These are phyloP conservation scores for Cladophialophora psammophila DNA, from an alignment of 2,329 filamentous ascomycete species.

Conservation along the genomic window DNA sequence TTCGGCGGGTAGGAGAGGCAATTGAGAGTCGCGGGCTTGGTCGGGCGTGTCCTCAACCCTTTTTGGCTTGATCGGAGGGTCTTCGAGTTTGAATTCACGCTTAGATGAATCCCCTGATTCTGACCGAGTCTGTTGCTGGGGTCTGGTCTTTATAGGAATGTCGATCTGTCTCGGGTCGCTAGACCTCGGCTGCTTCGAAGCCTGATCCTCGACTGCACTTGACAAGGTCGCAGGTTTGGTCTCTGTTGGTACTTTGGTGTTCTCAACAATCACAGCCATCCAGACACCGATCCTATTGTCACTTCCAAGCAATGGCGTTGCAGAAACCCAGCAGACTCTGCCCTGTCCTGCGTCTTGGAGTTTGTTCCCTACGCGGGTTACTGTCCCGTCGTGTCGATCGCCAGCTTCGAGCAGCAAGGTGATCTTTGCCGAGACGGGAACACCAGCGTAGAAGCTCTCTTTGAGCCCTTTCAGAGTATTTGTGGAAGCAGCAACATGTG, in stretches of 20 bases:
- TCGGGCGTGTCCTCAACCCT: constrained; percentile 9
- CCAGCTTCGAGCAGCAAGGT: constrained; percentile 45
- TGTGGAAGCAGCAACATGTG: constrained; percentile 51
- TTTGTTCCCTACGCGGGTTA: constrained; percentile 27
- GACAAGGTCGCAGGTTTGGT: background rate
- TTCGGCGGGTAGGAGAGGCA: background rate
- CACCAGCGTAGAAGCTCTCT: constrained; percentile 49
- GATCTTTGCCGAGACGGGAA: constrained; percentile 54
- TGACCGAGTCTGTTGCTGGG: constrained; percentile 1
- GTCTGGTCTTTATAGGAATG: constrained; percentile 1
- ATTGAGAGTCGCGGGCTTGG: background rate
- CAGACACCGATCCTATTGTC: constrained; percentile 56
- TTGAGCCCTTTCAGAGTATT: constrained; percentile 49
- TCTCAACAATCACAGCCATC: constrained; percentile 57
- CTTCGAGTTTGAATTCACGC: background rate
- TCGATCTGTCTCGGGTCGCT: constrained; percentile 8
- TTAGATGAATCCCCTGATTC: background rate
- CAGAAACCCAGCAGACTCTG: constrained; percentile 52
- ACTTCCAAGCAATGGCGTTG: constrained; percentile 53
- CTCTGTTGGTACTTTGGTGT: constrained; percentile 31
- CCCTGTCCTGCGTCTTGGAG: constrained; percentile 31
- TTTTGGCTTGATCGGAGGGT: constrained; percentile 24
- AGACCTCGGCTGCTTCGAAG: background rate
- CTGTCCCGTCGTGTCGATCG: constrained; percentile 32
- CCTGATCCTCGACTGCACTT: background rate